These are phyloP conservation scores for Dothidotthia symphoricarpi DNA, from an alignment of 2,329 filamentous ascomycete genomes.

Conservation along the genomic window DNA sequence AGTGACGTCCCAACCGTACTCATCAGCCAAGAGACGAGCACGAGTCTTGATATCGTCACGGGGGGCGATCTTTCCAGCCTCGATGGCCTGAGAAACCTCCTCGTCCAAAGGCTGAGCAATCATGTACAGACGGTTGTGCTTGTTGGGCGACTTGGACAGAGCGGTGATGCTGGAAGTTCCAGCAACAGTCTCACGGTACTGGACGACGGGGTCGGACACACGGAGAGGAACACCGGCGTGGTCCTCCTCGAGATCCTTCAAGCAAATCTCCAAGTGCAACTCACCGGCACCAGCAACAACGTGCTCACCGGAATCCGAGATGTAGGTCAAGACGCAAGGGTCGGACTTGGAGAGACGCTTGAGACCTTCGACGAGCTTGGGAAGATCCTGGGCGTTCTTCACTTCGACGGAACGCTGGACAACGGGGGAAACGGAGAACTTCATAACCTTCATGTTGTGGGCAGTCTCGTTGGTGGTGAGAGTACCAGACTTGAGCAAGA, in stretches of 20 bases:
- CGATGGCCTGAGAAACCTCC: conserved; percentile 88
- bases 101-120: conserved; percentile 85
- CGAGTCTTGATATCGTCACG: conserved; percentile 99
- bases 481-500: conserved; percentile 99
- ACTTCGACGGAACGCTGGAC: conserved; percentile 98
- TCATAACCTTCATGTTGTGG: conserved; percentile 99
- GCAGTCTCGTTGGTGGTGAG: conserved; percentile 95
- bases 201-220: conserved; percentile 96
- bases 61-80: conserved; percentile 84
- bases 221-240: conserved; percentile 97
- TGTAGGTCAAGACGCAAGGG: conserved; percentile 91
- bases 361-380: conserved; percentile 99
- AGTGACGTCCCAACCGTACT: conserved; percentile 98
- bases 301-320: conserved; percentile 94
- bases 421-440: conserved; percentile 99
- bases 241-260: conserved; percentile 99
- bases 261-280: conserved; percentile 98
- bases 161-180: conserved; percentile 88
- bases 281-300: conserved; percentile 98
- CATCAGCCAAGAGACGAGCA: conserved; percentile 92
- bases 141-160: conserved; percentile 99
- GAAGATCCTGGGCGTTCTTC: conserved; percentile 99
- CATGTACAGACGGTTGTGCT: conserved; percentile 99
- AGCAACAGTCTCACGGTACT: conserved; percentile 95
- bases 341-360: conserved; percentile 99